Evolutionary conservation across 2,329 filamentous ascomycete genomes (phyloP).

Genomic region (Nemania diffusa): DNA sequence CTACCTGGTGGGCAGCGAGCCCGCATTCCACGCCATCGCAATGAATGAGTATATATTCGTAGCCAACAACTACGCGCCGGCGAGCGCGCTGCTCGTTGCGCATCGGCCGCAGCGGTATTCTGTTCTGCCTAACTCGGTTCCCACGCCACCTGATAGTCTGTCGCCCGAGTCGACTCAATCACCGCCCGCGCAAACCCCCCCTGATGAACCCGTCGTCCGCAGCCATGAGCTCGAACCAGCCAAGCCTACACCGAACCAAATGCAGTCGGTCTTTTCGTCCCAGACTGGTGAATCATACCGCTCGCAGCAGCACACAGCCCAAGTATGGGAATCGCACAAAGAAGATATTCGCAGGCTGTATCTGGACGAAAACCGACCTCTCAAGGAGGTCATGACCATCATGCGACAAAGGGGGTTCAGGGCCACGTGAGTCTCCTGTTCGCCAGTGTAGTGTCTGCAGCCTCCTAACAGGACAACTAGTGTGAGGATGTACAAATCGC

Average conservation of each 20-base stretch:
- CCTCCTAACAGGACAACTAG: conserved; percentile 48
- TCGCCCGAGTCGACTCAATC: conserved; percentile 42
- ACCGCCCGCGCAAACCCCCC: conserved; percentile 36
- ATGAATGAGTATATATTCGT: conserved; percentile 46
- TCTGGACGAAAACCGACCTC: conserved; percentile 60
- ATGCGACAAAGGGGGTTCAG: conserved; percentile 62
- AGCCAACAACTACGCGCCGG: conserved; percentile 37
- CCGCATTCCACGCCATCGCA: conserved; percentile 11
- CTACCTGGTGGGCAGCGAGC: conserved; percentile 29
- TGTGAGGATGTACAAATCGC: conserved; percentile 67
- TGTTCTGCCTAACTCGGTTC: conserved; percentile 34
- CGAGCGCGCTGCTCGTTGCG: conserved; percentile 38
- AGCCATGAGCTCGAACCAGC: conserved; percentile 37
- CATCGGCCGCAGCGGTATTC: conserved; percentile 39
- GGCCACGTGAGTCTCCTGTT: conserved; percentile 54
- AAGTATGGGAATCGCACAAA: conserved; percentile 60
- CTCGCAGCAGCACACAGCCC: conserved; percentile 46
- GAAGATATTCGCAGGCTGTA: conserved; percentile 58
- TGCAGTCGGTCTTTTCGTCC: conserved; percentile 48
- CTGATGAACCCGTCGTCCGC: conserved; percentile 35
- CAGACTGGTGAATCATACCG: conserved; percentile 47
- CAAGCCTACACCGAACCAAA: conserved; percentile 41
- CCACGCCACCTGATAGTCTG: conserved; percentile 32
- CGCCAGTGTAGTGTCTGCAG: conserved; percentile 12
- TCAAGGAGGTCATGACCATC: conserved; percentile 64